A percentile compares a stretch with the other conserved stretches of the same genome.
These are phyloP conservation scores for Candolleomyces aberdarensis DNA, from an alignment of 768 basidiomycete species.

Conservation along the genomic window DNA sequence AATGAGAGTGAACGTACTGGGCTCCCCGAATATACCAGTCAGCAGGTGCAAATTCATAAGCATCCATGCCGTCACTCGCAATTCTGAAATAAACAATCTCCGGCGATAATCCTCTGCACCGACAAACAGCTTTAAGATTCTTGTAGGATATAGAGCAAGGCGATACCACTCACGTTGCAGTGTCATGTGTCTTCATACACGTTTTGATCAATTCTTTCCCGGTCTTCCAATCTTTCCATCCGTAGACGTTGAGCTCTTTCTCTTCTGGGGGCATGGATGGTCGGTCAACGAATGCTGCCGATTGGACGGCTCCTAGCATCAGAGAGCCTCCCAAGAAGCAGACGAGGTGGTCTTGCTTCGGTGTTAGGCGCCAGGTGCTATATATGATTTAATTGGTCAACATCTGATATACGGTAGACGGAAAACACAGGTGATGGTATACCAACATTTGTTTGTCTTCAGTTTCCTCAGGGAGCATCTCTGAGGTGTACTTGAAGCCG, in stretches of 20 bases:
- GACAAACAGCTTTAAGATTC: background rate
- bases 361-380: slow-evolving; percentile 67
- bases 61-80: slow-evolving; percentile 47
- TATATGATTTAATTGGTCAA: background rate
- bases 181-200: slow-evolving; percentile 82
- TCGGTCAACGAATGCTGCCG: slow-evolving; percentile 43
- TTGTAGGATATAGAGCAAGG: background rate
- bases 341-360: slow-evolving; percentile 94
- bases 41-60: slow-evolving; percentile 31
- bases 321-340: slow-evolving; percentile 94
- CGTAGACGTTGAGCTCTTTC: slow-evolving; percentile 54
- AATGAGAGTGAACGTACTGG: slow-evolving; percentile 34
- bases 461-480: slow-evolving; percentile 61
- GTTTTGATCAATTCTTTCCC: slow-evolving; percentile 84
- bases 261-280: slow-evolving; percentile 67
- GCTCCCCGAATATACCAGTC: slow-evolving; percentile 94
- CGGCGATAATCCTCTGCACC: slow-evolving; percentile 71
- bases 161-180: slow-evolving; percentile 58
- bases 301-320: slow-evolving; percentile 79
- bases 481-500: slow-evolving; percentile 73
- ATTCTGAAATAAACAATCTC: slow-evolving; percentile 86
- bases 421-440: background rate
- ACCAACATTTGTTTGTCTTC: slow-evolving; percentile 30
- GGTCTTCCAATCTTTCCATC: slow-evolving; percentile 77
- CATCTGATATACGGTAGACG: background rate